Percentiles rank a stretch among this genome's conserved stretches.
Evolutionary conservation across 2,329 filamentous ascomycete genomes (phyloP).

Genomic region (Cyclaneusma minus): DNA sequence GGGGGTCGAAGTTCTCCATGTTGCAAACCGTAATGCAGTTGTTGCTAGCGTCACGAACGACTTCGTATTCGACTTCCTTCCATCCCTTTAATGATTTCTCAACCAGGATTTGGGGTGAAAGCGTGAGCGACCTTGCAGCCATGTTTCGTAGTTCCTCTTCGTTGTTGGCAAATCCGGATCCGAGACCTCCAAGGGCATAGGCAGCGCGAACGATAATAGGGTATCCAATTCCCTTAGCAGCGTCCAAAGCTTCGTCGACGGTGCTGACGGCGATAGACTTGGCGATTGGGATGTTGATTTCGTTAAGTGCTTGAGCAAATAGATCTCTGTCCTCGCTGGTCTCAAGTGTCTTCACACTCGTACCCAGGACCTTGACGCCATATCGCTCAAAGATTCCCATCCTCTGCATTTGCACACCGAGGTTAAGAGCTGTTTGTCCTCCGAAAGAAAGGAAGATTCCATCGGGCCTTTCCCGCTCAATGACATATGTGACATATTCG

Average conservation of each 20-base stretch:
- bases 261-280: constrained; percentile 88
- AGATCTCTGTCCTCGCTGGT: constrained; percentile 91
- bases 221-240: constrained; percentile 78
- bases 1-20: constrained; percentile 97
- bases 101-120: constrained; percentile 91
- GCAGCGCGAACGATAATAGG: constrained; percentile 96
- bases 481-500: constrained; percentile 95
- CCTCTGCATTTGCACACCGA: constrained; percentile 94
- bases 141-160: constrained; percentile 86
- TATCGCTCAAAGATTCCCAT: constrained; percentile 92
- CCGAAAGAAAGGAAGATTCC: constrained; percentile 96
- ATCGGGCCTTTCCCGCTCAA: constrained; percentile 89
- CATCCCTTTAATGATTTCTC: constrained; percentile 98
- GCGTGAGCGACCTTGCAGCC: constrained; percentile 78
- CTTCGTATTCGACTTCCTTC: constrained; percentile 99
- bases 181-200: constrained; percentile 89
- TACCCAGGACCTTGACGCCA: constrained; percentile 88
- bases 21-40: constrained; percentile 99
- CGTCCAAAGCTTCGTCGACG: constrained; percentile 80
- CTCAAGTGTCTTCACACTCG: constrained; percentile 85
- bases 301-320: constrained; percentile 87
- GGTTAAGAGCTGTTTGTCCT: constrained; percentile 90
- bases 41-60: constrained; percentile 90
- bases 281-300: constrained; percentile 95
- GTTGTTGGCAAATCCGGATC: constrained; percentile 91